Evolutionary conservation across 805 yeast genomes (phyloP).

Genomic region (Wickerhamomyces chaumierensis): DNA sequence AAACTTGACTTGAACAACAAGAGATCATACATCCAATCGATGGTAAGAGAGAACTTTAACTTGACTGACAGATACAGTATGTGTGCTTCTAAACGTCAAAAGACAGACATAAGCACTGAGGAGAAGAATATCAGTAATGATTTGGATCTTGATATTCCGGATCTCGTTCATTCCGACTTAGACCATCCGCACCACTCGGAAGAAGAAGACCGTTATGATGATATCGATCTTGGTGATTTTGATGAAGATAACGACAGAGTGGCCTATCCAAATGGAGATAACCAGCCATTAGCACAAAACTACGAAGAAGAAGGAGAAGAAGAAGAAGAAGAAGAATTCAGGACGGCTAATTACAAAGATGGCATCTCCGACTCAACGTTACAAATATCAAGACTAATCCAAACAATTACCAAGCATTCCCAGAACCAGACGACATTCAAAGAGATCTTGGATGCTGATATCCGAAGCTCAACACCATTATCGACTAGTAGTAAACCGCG

Average conservation of each 20-base stretch:
- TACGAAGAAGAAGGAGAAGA: slow-evolving; percentile 11
- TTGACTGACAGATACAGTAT: slow-evolving; percentile 7
- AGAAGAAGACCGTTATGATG: slow-evolving; percentile 7
- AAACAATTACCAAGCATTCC: slow-evolving; percentile 16
- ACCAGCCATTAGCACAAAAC: too few species aligned
- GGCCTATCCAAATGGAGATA: too few species aligned
- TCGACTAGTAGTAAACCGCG: slow-evolving; percentile 30
- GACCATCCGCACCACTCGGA: neutral
- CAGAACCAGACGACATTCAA: slow-evolving; percentile 20
- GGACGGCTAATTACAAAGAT: slow-evolving; percentile 11
- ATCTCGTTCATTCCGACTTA: slow-evolving; percentile 7
- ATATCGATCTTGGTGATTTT: slow-evolving; percentile 17
- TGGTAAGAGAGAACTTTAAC: slow-evolving; percentile 10
- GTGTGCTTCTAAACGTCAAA: slow-evolving; percentile 12
- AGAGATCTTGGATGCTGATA: slow-evolving; percentile 25
- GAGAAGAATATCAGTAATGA: neutral
- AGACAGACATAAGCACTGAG: slow-evolving; percentile 1
- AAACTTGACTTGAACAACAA: slow-evolving; percentile 9
- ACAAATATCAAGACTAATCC: slow-evolving; percentile 39
- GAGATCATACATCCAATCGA: slow-evolving; percentile 9
- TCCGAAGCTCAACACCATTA: slow-evolving; percentile 16
- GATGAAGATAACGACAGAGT: slow-evolving; percentile 22
- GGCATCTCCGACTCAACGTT: slow-evolving; percentile 37
- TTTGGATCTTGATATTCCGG: slow-evolving; percentile 9
- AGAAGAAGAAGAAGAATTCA: slow-evolving; percentile 17